Base-by-base conservation (phyloP, 768 basidiomycete species). In the Tylopilus cervinicoccineus region DNA sequence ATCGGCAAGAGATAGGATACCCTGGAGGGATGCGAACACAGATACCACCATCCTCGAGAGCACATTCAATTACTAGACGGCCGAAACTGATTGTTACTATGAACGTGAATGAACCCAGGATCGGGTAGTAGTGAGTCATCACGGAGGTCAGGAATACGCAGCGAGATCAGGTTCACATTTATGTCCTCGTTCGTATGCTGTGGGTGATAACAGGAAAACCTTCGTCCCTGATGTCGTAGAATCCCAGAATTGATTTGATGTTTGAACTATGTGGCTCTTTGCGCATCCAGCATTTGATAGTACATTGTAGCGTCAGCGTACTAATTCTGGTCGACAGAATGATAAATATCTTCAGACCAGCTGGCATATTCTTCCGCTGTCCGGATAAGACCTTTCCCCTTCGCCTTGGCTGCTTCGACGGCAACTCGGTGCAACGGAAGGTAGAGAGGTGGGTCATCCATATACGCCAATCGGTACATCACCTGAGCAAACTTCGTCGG, bases 31-130 rank as follows among this genome's bases (percentile, higher is more conserved):
- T 60, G 77, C 76, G 40, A 75, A 64, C 23, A 66, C 75, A 10
- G n/a, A 50, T 64, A 47, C 72, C 72, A n/a, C 75, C 74, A 2
- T 62, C 55, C 20, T 53, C 50, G 23, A 77, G 67, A n/a, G 64
- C 70, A 28, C 14, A 22, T 53, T 72, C 69, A 19, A 61, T 61
- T 31, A 69, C 54, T 11, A 55, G 39, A 16, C 66, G 68, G 0
- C 76, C 76, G 38, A 76, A 66, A 26, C 76, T 73, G 6, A 66
- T 58, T 23, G 72, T 75, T 27, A 75, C 77, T 73, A 13, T 38
- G 27, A 12, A 22, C 20, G 24, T n/a, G 24, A n/a, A 47, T 45
- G 36, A 47, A n/a, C n/a, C n/a, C n/a, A n/a, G 47, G 36, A 41
- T 31, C 26, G 5, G 20, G 20, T 3, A 39, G 36, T 11, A 19